Base-by-base conservation (phyloP, 164 flowering plant species). In the Brasenia schreberi region DNA sequence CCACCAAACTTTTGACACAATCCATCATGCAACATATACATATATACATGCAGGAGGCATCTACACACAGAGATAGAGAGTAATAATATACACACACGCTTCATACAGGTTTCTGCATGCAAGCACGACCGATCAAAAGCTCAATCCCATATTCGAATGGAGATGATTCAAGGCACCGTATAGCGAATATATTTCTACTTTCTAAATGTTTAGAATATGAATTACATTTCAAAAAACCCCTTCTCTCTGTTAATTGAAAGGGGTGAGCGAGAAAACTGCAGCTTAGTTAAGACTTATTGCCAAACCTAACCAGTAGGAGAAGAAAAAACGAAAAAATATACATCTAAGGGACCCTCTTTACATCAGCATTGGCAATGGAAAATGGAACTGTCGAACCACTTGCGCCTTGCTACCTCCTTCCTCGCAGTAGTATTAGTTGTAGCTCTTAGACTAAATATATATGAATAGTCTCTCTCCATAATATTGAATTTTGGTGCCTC, bases 401-500 rank as follows among this genome's bases (percentile, higher is more conserved):
- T 14, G 43, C 11, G 9, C 39, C 65, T 66, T 17, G 56, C 66
- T 12, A 82, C 74, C 23, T 79, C 73, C 71, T 71, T 87, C 45
- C 78, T 73, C n/a, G 82, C 77, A 23, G 83, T 79, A 0, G 65
- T 64, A 10, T 84, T 87, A 42, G 61, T 56, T 17, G 59, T 68
- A 62, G 79, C 65, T 69, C 76, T 72, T 33, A 64, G n/a, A 61
- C 58, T 72, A 5, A n/a, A 23, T 0, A 87, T 74, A 16, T 84
- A 74, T 5, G 67, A 42, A 43, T 72, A 65, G 19, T 77, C 69
- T 71, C 89, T 80, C 49, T 92, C 96, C 93, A 92, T 92, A 66
- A 85, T 67, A 67, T 83, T 87, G 59, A 87, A 73, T 66, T 75
- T 70, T 6, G 97, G 97, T 42, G 96, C 90, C 39, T 87, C 83